Percentiles rank a stretch among this genome's conserved stretches.
Evolutionary conservation across 2,329 filamentous ascomycete genomes (phyloP).

Genomic region (Tolypocladium ovalisporum): DNA sequence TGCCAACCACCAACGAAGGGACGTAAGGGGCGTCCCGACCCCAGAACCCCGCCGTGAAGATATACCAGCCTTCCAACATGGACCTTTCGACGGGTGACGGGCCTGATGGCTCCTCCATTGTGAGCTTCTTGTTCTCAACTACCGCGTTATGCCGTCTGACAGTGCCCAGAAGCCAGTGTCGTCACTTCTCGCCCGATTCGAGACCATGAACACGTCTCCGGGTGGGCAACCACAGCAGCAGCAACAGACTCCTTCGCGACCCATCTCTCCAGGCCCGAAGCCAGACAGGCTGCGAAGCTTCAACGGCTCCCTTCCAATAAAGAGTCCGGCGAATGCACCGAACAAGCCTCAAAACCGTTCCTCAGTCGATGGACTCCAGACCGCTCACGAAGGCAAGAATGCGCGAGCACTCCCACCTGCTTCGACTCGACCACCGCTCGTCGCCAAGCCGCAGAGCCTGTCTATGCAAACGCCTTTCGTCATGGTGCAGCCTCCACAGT

Average conservation of each 20-base stretch:
- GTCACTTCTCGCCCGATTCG: slow-evolving; percentile 69
- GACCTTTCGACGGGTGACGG: slow-evolving; percentile 33
- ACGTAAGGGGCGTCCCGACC: slow-evolving; percentile 2
- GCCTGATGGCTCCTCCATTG: slow-evolving; percentile 68
- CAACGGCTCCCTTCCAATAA: slow-evolving; percentile 10
- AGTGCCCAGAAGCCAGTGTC: slow-evolving; percentile 62
- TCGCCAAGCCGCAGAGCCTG: slow-evolving; percentile 12
- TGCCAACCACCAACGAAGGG: slow-evolving; percentile 3
- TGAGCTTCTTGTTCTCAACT: slow-evolving; percentile 26
- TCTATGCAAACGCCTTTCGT: slow-evolving; percentile 54
- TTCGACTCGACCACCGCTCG: slow-evolving; percentile 13
- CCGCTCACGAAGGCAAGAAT: slow-evolving; percentile 10
- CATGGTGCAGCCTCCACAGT: slow-evolving; percentile 58
- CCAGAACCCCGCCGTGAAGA: slow-evolving; percentile 7
- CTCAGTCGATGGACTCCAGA: slow-evolving; percentile 7
- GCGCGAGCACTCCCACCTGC: slow-evolving; percentile 10
- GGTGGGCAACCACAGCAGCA: slow-evolving; percentile 9
- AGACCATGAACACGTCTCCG: slow-evolving; percentile 46
- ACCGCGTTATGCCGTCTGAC: slow-evolving; percentile 1
- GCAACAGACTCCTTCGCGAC: slow-evolving; percentile 15
- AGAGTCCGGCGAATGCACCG: slow-evolving; percentile 8
- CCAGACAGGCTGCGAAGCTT: slow-evolving; percentile 31
- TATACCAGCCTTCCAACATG: slow-evolving; percentile 16
- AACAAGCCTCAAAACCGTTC: slow-evolving; percentile 15
- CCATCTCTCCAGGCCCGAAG: slow-evolving; percentile 30